Percentiles rank a stretch among this genome's conserved stretches.
phyloP scores from a whole-genome alignment of 2,329 filamentous ascomycete genomes.

The Lachnellula occidentalis region DNA sequence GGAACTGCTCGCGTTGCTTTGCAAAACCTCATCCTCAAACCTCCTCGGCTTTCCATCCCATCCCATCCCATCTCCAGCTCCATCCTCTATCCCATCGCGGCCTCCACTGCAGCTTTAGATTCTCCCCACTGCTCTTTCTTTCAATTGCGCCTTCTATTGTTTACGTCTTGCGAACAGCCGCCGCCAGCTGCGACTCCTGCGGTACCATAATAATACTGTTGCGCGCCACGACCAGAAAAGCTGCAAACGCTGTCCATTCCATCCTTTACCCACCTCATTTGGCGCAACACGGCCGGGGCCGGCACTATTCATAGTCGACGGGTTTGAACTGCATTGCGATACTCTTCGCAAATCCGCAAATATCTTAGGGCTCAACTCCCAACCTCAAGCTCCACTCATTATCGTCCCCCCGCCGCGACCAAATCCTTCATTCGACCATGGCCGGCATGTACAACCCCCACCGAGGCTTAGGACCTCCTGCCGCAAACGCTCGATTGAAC shows the following conservation, averaged over 20 bases:
- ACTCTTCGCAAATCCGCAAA: background rate
- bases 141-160: background rate
- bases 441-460: conserved; percentile 75
- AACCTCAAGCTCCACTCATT: background rate
- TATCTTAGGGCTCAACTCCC: background rate
- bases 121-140: background rate
- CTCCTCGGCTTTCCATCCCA: background rate
- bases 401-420: background rate
- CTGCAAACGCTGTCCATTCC: conserved; percentile 11
- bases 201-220: background rate
- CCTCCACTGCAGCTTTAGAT: background rate
- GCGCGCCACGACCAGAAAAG: conserved; percentile 2
- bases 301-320: background rate
- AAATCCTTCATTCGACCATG: background rate
- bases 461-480: conserved; percentile 72
- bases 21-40: background rate
- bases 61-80: background rate
- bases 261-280: conserved; percentile 9
- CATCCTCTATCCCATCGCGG: background rate
- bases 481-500: conserved; percentile 64
- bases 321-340: no score
- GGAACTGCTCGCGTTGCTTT: background rate
- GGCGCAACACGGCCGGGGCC: conserved; percentile 11
- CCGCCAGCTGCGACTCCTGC: background rate
- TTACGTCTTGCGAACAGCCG: background rate